phyloP scores from a whole-genome alignment of 306 rosid genomes.

The Carpinus viminea region DNA sequence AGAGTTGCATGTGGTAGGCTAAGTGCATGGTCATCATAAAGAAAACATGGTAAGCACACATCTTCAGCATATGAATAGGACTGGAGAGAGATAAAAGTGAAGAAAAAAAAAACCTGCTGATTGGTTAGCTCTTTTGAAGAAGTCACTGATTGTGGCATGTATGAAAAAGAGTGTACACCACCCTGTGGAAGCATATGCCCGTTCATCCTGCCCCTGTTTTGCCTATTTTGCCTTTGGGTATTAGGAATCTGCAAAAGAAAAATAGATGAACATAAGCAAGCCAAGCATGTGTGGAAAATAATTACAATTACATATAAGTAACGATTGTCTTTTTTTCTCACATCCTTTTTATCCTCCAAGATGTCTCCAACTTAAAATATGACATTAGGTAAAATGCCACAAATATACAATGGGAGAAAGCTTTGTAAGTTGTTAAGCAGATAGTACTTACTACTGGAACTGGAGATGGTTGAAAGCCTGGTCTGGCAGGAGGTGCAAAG shows the following conservation, averaged over 20 bases:
- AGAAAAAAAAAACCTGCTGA: slow-evolving; percentile 56
- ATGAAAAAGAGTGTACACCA: slow-evolving; percentile 37
- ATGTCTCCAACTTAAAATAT: not conserved
- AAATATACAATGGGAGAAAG: not conserved
- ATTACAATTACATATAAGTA: not conserved
- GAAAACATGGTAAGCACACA: slow-evolving; percentile 11
- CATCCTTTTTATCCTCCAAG: not conserved
- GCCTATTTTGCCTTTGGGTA: slow-evolving; percentile 63
- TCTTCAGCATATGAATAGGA: slow-evolving; percentile 10
- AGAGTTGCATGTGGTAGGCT: not conserved
- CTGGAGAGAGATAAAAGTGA: not conserved
- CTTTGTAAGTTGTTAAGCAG: slow-evolving; percentile 18
- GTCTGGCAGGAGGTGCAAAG: slow-evolving; percentile 57
- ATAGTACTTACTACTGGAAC: slow-evolving; percentile 53
- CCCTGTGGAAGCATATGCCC: slow-evolving; percentile 56
- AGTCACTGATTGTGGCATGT: slow-evolving; percentile 38
- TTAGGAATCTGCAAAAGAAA: slow-evolving; percentile 52
- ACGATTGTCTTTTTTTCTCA: not conserved
- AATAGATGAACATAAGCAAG: slow-evolving; percentile 9
- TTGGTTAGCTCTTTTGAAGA: slow-evolving; percentile 51
- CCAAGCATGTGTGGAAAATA: slow-evolving; percentile 6
- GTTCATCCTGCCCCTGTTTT: slow-evolving; percentile 70
- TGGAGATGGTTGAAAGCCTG: slow-evolving; percentile 58
- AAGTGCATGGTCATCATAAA: slow-evolving; percentile 7
- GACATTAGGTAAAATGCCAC: not conserved